Evolutionary conservation across 2,329 filamentous ascomycete species (phyloP), one percentile per base, ranked within the genome.

Genomic region (Cladosporium halotolerans): DNA sequence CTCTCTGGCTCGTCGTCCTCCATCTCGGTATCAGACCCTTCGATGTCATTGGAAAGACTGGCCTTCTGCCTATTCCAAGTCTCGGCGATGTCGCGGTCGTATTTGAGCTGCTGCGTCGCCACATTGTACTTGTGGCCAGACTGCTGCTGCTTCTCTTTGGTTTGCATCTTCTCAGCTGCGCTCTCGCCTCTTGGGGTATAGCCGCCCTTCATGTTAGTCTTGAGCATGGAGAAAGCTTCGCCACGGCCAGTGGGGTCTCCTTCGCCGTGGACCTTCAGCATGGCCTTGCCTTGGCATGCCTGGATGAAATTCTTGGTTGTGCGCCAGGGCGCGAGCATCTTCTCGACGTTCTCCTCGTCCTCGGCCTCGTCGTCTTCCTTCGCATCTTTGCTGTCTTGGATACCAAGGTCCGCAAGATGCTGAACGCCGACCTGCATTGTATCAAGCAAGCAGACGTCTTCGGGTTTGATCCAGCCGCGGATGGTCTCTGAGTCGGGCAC

Each of bases 71-170:
- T 84, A 56, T 89, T 85, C 93, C 93, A 99, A 57, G 97, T 96
- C 56, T 88, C 84, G 53, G 85, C 82, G 61, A 99, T 96, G 18
- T 89, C 89, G 50, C 91, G 85, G 61, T 95, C 89, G 68, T 99
- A 99, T 63, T 89, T 87, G 57, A 83, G 85, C 65, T 97, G 89
- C 69, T 99, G 93, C 60, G 88, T 85, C 66, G 92, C 93, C 56
- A 99, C 93, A 59, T 99, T 99, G 75, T 99, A 99, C 62, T 89
- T 91, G 71, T 99, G 93, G 0, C 93, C 93, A 52, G 90, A 90
- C 59, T 79, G 75, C 53, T 84, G 81, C 59, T 83, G 83, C 54
- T 78, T 71, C 58, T 76, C 74, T 63, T 93, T 92, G 13, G 88
- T 88, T 66, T 91, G 88, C 58, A 93, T 83, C 68, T 91, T 89